Percentiles rank a stretch among this genome's conserved stretches.
Conservation (phyloP, 1,284 basidiomycete species). For the Cryptococcus neoformans region DNA sequence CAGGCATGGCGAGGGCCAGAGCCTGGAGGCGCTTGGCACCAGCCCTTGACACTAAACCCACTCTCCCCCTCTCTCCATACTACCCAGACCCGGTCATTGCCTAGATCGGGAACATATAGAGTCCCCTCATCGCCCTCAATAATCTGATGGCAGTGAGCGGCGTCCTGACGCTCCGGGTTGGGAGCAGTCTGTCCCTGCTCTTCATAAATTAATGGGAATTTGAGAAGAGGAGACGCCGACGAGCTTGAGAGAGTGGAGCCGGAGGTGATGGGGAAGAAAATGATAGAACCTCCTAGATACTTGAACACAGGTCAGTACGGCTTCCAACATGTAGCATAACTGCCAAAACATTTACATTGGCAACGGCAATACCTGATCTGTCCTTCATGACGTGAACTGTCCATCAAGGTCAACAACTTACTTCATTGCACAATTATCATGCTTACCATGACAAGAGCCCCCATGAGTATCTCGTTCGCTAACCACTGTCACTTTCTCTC, state of each 20-base stretch:
- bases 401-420: background rate
- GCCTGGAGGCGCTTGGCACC: slow-evolving; percentile 33
- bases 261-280: slow-evolving; percentile 31
- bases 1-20: slow-evolving; percentile 44
- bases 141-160: slow-evolving; percentile 44
- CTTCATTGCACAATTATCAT: background rate
- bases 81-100: slow-evolving; percentile 44
- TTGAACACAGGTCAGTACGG: background rate
- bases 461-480: slow-evolving; percentile 29
- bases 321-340: background rate
- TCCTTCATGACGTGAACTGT: slow-evolving; percentile 41
- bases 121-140: slow-evolving; percentile 34
- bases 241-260: slow-evolving; percentile 24
- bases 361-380: slow-evolving; percentile 38
- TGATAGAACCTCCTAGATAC: slow-evolving; percentile 35
- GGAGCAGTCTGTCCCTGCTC: slow-evolving; percentile 23
- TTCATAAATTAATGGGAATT: slow-evolving; percentile 34
- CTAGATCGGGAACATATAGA: slow-evolving; percentile 44
- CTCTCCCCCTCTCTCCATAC: slow-evolving; percentile 24
- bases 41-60: slow-evolving; percentile 34
- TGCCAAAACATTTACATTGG: slow-evolving; percentile 31
- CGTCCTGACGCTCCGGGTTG: slow-evolving; percentile 43
- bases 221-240: slow-evolving; percentile 22
- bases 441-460: slow-evolving; percentile 38
- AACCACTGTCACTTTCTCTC: slow-evolving; percentile 29